Evolutionary conservation across 441 rosid species (phyloP).

Genomic region (Corymbia citriodora): DNA sequence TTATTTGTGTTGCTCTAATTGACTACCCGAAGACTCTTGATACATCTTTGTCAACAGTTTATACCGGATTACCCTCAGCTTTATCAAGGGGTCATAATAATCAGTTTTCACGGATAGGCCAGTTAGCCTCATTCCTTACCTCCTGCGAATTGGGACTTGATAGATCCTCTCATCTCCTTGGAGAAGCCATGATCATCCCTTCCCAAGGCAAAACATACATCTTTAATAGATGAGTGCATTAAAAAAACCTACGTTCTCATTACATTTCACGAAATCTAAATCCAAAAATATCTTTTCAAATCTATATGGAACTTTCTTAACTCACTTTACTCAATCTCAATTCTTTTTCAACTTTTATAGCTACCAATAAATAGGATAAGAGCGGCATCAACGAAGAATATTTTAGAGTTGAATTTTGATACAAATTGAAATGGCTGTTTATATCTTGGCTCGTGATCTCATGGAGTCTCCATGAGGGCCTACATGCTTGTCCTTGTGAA

Average conservation of each 20-base stretch:
- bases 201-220: not conserved
- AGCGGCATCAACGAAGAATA: fast-evolving
- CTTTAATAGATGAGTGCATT: not conserved
- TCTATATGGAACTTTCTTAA: not conserved
- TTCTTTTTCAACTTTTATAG: too few relatives aligned
- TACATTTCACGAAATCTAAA: too few relatives aligned
- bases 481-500: too few relatives aligned
- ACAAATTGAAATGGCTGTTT: too few relatives aligned
- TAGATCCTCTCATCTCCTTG: not conserved
- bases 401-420: too few relatives aligned
- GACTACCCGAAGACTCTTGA: not conserved
- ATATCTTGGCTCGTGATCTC: not conserved
- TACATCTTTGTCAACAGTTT: not conserved
- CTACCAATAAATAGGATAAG: not conserved
- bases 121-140: not conserved
- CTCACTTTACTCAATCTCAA: not conserved
- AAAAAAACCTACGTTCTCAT: not conserved
- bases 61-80: not conserved
- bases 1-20: not conserved
- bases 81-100: not conserved
- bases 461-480: not conserved
- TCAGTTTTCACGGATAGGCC: not conserved
- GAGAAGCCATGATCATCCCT: not conserved
- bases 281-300: not conserved
- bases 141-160: not conserved